Percentiles rank a stretch among this genome's conserved stretches.
These are phyloP conservation scores for Bocquillonia castaneifolia DNA, from an alignment of 441 rosid species.

Conservation along the genomic window DNA sequence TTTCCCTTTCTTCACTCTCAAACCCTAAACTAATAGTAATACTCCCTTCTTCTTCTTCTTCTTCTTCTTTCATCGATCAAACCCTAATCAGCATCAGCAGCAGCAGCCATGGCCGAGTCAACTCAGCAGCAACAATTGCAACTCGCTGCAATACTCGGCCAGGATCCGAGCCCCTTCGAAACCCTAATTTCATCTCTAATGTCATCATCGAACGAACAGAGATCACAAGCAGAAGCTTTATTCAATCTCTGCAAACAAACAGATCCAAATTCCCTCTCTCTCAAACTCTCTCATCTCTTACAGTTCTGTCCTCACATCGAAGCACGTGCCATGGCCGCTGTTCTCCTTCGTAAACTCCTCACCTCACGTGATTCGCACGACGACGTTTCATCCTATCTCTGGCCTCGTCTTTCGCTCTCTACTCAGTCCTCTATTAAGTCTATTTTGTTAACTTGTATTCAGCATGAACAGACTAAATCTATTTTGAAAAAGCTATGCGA, in stretches of 20 bases:
- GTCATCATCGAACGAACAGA: constrained; percentile 91
- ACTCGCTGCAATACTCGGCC: constrained; percentile 74
- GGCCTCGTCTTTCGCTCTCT: constrained; percentile 65
- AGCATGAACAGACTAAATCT: constrained; percentile 67
- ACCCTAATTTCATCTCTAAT: constrained; percentile 76
- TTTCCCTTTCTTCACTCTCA: neutral
- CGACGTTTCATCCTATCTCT: constrained; percentile 35
- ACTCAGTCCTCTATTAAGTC: constrained; percentile 83
- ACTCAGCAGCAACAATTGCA: constrained; percentile 77
- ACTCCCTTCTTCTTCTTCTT: neutral
- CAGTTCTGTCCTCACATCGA: constrained; percentile 69
- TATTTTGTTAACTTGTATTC: constrained; percentile 59
- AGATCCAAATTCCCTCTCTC: constrained; percentile 76
- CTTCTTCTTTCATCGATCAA: constrained; percentile 6
- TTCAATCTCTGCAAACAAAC: constrained; percentile 89
- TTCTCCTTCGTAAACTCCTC: constrained; percentile 87
- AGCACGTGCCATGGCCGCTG: constrained; percentile 88
- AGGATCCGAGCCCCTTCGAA: constrained; percentile 80
- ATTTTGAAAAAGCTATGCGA: constrained; percentile 87
- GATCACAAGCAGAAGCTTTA: constrained; percentile 80
- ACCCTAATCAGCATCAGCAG: constrained; percentile 18
- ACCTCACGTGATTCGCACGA: constrained; percentile 24
- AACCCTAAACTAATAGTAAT: neutral
- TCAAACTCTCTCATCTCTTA: constrained; percentile 80
- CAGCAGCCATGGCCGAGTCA: constrained; percentile 57